phyloP scores from a whole-genome alignment of 1,284 basidiomycete genomes.

The Boletellus dicymbophilus region DNA sequence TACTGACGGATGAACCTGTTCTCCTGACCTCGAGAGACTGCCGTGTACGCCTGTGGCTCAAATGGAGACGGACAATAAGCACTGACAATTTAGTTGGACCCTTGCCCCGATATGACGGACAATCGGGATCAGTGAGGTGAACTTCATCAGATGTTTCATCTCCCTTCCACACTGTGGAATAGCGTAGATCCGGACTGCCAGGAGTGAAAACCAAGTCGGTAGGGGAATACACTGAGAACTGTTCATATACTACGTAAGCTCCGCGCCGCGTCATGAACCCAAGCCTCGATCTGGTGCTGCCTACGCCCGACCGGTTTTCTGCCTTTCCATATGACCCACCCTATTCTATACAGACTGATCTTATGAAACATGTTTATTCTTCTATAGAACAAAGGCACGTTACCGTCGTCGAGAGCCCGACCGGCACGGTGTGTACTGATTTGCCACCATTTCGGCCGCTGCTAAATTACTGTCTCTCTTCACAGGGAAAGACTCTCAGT shows the following conservation, averaged over 20 bases:
- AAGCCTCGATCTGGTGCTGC: conserved; percentile 33
- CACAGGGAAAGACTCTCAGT: conserved; percentile 83
- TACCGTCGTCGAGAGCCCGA: conserved; percentile 85
- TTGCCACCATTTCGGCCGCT: background rate
- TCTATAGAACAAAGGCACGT: conserved; percentile 78
- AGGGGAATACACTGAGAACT: too few relatives aligned
- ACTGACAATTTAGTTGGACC: too few relatives aligned
- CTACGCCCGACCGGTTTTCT: conserved; percentile 66
- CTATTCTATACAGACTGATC: conserved; percentile 85
- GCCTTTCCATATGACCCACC: conserved; percentile 83
- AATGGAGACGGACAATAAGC: too few relatives aligned
- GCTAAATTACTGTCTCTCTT: conserved; percentile 4
- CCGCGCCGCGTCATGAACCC: background rate
- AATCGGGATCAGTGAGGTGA: too few relatives aligned
- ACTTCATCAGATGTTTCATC: too few relatives aligned
- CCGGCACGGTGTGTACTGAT: conserved; percentile 67
- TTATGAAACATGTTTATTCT: conserved; percentile 88
- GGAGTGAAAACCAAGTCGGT: too few relatives aligned
- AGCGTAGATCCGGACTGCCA: too few relatives aligned
- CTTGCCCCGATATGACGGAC: too few relatives aligned
- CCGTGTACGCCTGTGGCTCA: too few relatives aligned
- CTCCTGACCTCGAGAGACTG: too few relatives aligned
- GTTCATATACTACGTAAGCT: background rate
- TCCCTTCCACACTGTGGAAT: too few relatives aligned
- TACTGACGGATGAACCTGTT: too few relatives aligned